A percentile compares a stretch with the other conserved stretches of the same genome.
Evolutionary conservation across 345 rosid genomes (phyloP).

Genomic region (Salix caprea): DNA sequence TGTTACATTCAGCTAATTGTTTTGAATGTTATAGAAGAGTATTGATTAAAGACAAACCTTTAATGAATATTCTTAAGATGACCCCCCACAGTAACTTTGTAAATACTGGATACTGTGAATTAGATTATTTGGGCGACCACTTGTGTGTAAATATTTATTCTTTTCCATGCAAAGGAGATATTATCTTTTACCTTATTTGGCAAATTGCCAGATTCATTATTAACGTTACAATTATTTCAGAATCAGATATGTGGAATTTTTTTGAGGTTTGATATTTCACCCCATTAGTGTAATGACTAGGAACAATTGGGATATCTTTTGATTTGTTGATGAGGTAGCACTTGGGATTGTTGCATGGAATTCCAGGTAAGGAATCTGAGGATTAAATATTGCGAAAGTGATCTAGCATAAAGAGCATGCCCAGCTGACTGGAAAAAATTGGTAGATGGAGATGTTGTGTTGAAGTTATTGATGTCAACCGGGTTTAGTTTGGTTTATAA

Average conservation of each 20-base stretch:
- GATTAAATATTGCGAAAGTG: too few species aligned
- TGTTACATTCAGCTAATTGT: background rate
- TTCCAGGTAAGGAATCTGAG: too few species aligned
- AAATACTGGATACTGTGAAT: background rate
- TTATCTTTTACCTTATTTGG: background rate
- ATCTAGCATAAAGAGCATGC: too few species aligned
- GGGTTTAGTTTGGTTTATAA: too few species aligned
- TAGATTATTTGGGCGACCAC: background rate
- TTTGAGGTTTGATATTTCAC: background rate
- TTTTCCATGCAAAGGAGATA: background rate
- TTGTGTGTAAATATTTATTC: background rate
- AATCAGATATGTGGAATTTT: background rate
- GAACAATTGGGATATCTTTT: background rate
- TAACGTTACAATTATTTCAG: background rate
- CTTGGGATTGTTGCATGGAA: background rate
- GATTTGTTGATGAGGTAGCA: background rate
- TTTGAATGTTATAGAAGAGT: background rate
- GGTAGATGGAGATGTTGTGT: too few species aligned
- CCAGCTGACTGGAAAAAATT: too few species aligned
- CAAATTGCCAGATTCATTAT: background rate
- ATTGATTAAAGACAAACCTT: background rate
- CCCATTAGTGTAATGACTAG: background rate
- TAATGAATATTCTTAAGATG: background rate
- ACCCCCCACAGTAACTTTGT: background rate
- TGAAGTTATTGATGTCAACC: too few species aligned